These are phyloP conservation scores for Pulveroboletus ravenelii DNA, from an alignment of 768 basidiomycete genomes.

Conservation along the genomic window DNA sequence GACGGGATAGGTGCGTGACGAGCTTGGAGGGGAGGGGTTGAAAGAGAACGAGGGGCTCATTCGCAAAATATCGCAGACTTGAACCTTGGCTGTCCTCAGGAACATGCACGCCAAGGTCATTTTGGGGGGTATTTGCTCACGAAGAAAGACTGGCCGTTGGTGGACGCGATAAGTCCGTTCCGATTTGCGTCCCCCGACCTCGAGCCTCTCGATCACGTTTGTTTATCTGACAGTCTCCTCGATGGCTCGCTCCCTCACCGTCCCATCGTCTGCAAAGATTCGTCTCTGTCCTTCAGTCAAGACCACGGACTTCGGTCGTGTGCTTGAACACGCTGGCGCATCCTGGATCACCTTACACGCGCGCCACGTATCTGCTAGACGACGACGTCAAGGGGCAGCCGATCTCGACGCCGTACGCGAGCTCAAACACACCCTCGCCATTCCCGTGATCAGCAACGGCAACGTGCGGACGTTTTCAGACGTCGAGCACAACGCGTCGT, in stretches of 20 bases:
- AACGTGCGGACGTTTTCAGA: conserved; percentile 65
- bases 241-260: conserved; percentile 56
- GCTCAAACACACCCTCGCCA: conserved; percentile 45
- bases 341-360: conserved; percentile 74
- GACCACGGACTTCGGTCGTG: conserved; percentile 53
- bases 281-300: conserved; percentile 48
- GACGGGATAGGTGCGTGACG: conserved; percentile 58
- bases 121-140: conserved; percentile 74
- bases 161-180: conserved; percentile 60
- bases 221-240: conserved; percentile 46
- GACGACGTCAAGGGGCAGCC: conserved; percentile 70
- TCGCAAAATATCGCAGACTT: conserved; percentile 46
- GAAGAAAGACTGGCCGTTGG: conserved; percentile 67
- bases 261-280: conserved; percentile 66
- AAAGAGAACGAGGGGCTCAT: neutral
- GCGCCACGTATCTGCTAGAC: conserved; percentile 62
- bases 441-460: conserved; percentile 75
- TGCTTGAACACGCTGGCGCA: conserved; percentile 60
- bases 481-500: conserved; percentile 46
- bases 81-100: conserved; percentile 79
- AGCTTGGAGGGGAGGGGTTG: neutral
- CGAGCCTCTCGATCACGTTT: neutral
- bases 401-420: conserved; percentile 54
- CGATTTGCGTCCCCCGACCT: neutral
- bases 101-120: conserved; percentile 58